Evolutionary conservation across 805 yeast genomes (phyloP).

Genomic region (Starmerella roubikii): DNA sequence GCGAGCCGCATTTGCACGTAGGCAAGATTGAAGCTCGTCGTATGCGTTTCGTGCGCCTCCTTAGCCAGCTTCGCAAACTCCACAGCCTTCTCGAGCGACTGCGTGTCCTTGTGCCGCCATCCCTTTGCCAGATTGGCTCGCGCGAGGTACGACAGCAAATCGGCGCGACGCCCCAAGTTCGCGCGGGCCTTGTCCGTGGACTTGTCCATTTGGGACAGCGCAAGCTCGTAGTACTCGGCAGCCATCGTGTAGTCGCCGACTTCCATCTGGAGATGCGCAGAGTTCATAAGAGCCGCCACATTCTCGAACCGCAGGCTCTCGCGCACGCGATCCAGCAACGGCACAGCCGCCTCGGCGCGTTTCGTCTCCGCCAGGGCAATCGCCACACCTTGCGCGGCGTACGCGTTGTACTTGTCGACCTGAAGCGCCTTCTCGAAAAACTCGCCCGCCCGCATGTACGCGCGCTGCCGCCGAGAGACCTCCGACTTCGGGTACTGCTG

Average conservation of each 20-base stretch:
- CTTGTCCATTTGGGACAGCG: constrained; percentile 31
- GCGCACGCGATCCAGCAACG: constrained; percentile 73
- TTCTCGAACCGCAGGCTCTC: constrained; percentile 65
- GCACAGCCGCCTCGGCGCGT: constrained; percentile 55
- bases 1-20: constrained; percentile 78
- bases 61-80: constrained; percentile 39
- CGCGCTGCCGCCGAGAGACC: constrained; percentile 48
- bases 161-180: constrained; percentile 23
- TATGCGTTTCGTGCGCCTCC: constrained; percentile 33
- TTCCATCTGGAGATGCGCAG: constrained; percentile 78
- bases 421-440: constrained; percentile 77
- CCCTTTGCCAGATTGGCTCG: constrained; percentile 39
- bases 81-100: constrained; percentile 44
- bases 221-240: constrained; percentile 74
- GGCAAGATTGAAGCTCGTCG: constrained; percentile 64
- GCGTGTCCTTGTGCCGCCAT: constrained; percentile 25
- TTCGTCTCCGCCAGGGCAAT: constrained; percentile 80
- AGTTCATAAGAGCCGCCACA: constrained; percentile 65
- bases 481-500: constrained; percentile 30
- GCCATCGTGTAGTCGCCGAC: constrained; percentile 73
- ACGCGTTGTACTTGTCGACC: constrained; percentile 71
- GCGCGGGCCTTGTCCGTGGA: background rate
- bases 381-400: constrained; percentile 97
- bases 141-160: constrained; percentile 24
- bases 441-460: constrained; percentile 83